Conservation (phyloP, 805 yeast genomes). For the Starmerella stigmatis region DNA sequence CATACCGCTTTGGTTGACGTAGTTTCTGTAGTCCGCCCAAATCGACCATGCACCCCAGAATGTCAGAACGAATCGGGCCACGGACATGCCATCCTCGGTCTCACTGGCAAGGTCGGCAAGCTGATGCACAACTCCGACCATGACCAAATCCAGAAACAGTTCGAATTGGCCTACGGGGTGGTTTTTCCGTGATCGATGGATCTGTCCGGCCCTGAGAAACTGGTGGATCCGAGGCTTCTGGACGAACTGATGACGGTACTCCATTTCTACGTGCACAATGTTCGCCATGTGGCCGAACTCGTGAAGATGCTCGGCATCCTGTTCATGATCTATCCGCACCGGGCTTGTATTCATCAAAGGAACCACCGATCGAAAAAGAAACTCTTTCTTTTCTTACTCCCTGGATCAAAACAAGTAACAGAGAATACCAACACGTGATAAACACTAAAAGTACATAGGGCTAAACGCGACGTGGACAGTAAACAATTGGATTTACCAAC, state of each 20-base stretch:
- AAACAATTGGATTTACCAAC: too few relatives aligned
- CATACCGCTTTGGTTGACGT: slow-evolving; percentile 7
- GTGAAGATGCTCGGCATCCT: slow-evolving; percentile 2
- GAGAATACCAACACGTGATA: too few relatives aligned
- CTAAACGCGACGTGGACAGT: too few relatives aligned
- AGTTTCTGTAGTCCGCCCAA: slow-evolving; percentile 13
- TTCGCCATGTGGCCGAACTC: slow-evolving; percentile 11
- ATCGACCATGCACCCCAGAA: slow-evolving; percentile 16
- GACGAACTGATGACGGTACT: neutral
- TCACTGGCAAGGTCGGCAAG: slow-evolving; percentile 11
- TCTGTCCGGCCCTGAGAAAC: slow-evolving; percentile 3
- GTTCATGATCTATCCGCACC: too few relatives aligned
- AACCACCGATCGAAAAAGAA: too few relatives aligned
- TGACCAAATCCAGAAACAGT: slow-evolving; percentile 12
- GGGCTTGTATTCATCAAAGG: too few relatives aligned
- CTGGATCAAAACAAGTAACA: too few relatives aligned
- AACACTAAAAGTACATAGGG: too few relatives aligned
- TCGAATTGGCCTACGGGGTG: slow-evolving; percentile 12
- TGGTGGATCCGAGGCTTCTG: slow-evolving; percentile 11
- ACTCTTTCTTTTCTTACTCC: too few relatives aligned
- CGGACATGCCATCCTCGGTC: neutral
- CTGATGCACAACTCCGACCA: slow-evolving; percentile 14
- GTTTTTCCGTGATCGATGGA: neutral
- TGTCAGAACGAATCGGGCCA: slow-evolving; percentile 11
- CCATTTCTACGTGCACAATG: slow-evolving; percentile 6